Conservation (phyloP, 2,329 filamentous ascomycete species). For the Lasiodiplodia theobromae region DNA sequence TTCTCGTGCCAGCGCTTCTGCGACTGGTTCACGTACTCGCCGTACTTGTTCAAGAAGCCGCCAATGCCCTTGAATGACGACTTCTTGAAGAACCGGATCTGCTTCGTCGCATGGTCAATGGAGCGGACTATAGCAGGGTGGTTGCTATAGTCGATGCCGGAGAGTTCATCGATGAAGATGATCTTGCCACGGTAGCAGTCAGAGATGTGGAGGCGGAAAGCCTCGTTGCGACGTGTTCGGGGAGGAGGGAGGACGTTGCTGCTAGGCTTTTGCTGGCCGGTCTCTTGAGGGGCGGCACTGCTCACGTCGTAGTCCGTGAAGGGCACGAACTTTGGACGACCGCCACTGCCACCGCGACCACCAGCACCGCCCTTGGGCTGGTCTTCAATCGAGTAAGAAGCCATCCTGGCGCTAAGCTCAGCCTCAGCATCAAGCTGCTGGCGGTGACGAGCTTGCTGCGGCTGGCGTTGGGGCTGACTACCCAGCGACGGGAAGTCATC, state of each 20-base stretch:
- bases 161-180: not conserved
- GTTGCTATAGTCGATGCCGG: not conserved
- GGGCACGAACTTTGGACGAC: not conserved
- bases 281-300: too few relatives aligned
- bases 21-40: not conserved
- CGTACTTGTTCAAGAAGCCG: conserved; percentile 1
- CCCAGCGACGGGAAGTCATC: not conserved
- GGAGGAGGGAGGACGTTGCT: not conserved
- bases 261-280: not conserved
- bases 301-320: not conserved
- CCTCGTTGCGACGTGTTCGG: not conserved
- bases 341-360: too few relatives aligned
- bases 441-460: not conserved
- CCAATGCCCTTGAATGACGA: not conserved
- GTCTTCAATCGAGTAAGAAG: too few relatives aligned
- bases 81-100: not conserved
- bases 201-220: not conserved
- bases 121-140: not conserved
- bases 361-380: not conserved
- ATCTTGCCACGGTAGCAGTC: not conserved
- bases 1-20: not conserved
- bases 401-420: rapidly evolving
- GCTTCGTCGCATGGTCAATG: rapidly evolving
- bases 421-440: not conserved
- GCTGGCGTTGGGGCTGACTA: not conserved